Evolutionary conservation across 1,284 basidiomycete species (phyloP), one percentile per base, ranked within the genome.

Genomic region (Pseudomicrostroma phylloplanum): DNA sequence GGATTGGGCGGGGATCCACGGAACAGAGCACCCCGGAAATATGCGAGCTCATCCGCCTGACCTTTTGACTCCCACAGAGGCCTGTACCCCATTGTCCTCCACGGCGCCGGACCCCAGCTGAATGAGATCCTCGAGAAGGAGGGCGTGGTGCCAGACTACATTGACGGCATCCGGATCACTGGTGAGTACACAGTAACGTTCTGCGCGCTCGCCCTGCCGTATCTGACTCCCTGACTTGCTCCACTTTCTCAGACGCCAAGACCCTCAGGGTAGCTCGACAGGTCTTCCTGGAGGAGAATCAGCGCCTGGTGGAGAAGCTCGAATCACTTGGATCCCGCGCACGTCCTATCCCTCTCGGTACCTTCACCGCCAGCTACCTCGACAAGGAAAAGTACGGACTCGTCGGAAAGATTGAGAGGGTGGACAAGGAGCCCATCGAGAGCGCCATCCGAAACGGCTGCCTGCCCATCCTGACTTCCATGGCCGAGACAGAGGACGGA

Each of bases 401-500:
- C n/a, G 77, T 79, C 25, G 77, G 77, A 48, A 74, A 76, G 67
- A 74, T 79, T 59, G 74, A 77, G 63, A 67, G 65, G 55, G 74
- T 79, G 21, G 74, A 79, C 67, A 79, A 79, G 70, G 77, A 79
- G 65, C 77, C 77, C 56, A 79, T 79, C 67, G 77, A 79, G 67
- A 75, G 73, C 56, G 77, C 77, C 48, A 79, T 79, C 58, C 66
- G 72, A n/a, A 73, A 73, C 36, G 77, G 77, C 53, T 79, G 76
- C 69, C 59, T 79, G 61, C 77, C 77, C 57, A 77, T 79, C 65
- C 74, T 79, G 53, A 79, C 77, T 56, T 72, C 69, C 59, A 63
- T 79, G 23, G 76, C 77, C 21, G 69, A 77, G 63, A 74, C 73
- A 48, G 68, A 74, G 60, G 77, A 79, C 48, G 77, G 77, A 3